Percentiles rank a stretch among this genome's conserved stretches.
phyloP scores from a whole-genome alignment of 2,329 filamentous ascomycete genomes.

The Pseudopyrenochaeta lycopersici region DNA sequence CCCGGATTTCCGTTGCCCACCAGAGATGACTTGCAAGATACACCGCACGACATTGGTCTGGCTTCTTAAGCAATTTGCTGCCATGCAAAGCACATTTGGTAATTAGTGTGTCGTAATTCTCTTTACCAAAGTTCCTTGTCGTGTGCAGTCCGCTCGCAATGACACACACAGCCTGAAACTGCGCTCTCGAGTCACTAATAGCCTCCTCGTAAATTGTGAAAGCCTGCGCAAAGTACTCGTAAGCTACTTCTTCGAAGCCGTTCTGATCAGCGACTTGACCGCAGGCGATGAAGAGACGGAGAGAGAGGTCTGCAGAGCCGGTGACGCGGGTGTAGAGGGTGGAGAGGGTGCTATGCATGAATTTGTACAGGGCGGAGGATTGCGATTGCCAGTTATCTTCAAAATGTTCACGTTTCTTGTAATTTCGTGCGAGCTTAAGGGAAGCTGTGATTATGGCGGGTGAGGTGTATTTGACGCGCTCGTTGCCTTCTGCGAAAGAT shows the following conservation, averaged over 20 bases:
- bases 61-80: conserved; percentile 96
- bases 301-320: conserved; percentile 84
- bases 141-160: conserved; percentile 90
- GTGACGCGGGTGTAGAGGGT: conserved; percentile 88
- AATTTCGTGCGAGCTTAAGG: conserved; percentile 85
- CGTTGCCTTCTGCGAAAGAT: conserved; percentile 89
- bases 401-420: conserved; percentile 90
- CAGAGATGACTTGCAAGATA: conserved; percentile 96
- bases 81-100: conserved; percentile 97
- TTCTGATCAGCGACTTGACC: conserved; percentile 92
- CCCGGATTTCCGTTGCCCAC: conserved; percentile 90
- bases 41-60: conserved; percentile 95
- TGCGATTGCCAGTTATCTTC: conserved; percentile 78
- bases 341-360: conserved; percentile 88
- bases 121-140: conserved; percentile 88
- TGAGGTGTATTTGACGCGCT: conserved; percentile 94
- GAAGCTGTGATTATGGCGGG: conserved; percentile 90
- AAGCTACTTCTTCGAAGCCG: conserved; percentile 93
- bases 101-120: conserved; percentile 98
- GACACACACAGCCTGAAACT: conserved; percentile 97
- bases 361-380: conserved; percentile 88
- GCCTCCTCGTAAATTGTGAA: conserved; percentile 98
- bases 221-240: conserved; percentile 97
- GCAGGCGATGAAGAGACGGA: conserved; percentile 89
- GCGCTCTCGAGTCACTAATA: conserved; percentile 92